phyloP scores from a whole-genome alignment of 2,329 filamentous ascomycete species.

The Rutstroemia sp. region DNA sequence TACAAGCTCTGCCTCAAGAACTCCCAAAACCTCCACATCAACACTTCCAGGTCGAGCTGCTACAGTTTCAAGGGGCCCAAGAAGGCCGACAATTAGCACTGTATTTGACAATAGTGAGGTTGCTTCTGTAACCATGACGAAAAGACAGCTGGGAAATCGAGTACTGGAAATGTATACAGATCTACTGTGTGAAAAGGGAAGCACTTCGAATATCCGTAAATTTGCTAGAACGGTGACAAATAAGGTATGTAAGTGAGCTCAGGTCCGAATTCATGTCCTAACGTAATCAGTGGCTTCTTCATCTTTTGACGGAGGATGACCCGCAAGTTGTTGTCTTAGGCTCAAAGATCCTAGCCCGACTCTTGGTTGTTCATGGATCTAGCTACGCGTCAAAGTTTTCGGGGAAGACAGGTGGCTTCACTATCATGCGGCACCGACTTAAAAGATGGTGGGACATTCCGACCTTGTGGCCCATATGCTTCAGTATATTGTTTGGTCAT shows the following conservation, averaged over 20 bases:
- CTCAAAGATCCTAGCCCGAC: slow-evolving; percentile 72
- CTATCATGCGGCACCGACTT: slow-evolving; percentile 73
- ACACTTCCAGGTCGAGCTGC: slow-evolving; percentile 35
- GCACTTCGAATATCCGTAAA: slow-evolving; percentile 64
- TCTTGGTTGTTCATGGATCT: slow-evolving; percentile 75
- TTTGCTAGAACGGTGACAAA: slow-evolving; percentile 94
- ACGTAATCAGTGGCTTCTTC: slow-evolving; percentile 70
- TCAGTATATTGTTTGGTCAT: slow-evolving; percentile 79
- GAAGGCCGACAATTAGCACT: slow-evolving; percentile 23
- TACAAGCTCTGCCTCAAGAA: slow-evolving; percentile 41
- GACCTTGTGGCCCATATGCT: slow-evolving; percentile 78
- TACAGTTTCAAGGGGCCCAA: slow-evolving; percentile 20
- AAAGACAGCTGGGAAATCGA: slow-evolving; percentile 64
- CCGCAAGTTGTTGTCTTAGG: slow-evolving; percentile 75
- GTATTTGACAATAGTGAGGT: slow-evolving; percentile 27
- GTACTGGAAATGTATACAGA: slow-evolving; percentile 72
- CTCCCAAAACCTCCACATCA: slow-evolving; percentile 40
- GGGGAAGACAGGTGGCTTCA: slow-evolving; percentile 85
- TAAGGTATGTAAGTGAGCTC: slow-evolving; percentile 52
- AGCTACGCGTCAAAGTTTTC: slow-evolving; percentile 80
- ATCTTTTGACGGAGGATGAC: slow-evolving; percentile 82
- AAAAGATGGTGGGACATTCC: slow-evolving; percentile 85
- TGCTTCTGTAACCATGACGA: slow-evolving; percentile 41
- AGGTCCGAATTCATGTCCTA: slow-evolving; percentile 23
- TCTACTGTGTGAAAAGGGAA: slow-evolving; percentile 68